Percentiles rank a stretch among this genome's conserved stretches.
Evolutionary conservation across 257 asterid species (phyloP).

Genomic region (Fraxinus excelsior): DNA sequence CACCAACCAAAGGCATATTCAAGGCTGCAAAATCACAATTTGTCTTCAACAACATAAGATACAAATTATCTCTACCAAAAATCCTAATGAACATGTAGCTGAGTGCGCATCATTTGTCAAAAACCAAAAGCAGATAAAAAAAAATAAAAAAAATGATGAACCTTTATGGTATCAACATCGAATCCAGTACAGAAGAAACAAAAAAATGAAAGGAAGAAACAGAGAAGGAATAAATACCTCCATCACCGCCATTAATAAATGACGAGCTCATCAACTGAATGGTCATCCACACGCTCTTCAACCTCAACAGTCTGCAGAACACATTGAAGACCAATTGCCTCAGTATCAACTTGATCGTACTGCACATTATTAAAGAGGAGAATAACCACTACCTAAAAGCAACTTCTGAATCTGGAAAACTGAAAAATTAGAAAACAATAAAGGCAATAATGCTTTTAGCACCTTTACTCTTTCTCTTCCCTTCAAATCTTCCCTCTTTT

Average conservation of each 20-base stretch:
- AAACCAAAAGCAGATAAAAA: neutral
- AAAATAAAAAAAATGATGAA: neutral
- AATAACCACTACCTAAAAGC: conserved; percentile 24
- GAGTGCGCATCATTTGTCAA: neutral
- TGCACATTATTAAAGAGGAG: too few species aligned
- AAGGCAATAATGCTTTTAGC: conserved; percentile 26
- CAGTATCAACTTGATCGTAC: conserved; percentile 28
- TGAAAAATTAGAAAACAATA: conserved; percentile 19
- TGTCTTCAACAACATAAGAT: too few species aligned
- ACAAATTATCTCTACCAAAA: neutral
- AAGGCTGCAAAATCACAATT: too few species aligned
- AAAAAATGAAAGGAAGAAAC: conserved; percentile 5
- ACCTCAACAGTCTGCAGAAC: conserved; percentile 61
- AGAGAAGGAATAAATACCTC: conserved; percentile 46
- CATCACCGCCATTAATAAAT: conserved; percentile 75
- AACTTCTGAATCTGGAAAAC: conserved; percentile 26
- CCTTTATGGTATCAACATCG: neutral
- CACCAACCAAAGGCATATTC: too few species aligned
- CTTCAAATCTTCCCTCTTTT: conserved; percentile 88
- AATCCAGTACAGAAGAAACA: conserved; percentile 9
- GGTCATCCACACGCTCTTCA: conserved; percentile 83
- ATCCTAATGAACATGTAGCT: neutral
- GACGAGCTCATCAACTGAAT: conserved; percentile 92
- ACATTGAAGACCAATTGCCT: conserved; percentile 26
- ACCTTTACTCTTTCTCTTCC: conserved; percentile 84